Base-by-base conservation (phyloP, 179 eudicot species). In the Sideroxylon spinosum region DNA sequence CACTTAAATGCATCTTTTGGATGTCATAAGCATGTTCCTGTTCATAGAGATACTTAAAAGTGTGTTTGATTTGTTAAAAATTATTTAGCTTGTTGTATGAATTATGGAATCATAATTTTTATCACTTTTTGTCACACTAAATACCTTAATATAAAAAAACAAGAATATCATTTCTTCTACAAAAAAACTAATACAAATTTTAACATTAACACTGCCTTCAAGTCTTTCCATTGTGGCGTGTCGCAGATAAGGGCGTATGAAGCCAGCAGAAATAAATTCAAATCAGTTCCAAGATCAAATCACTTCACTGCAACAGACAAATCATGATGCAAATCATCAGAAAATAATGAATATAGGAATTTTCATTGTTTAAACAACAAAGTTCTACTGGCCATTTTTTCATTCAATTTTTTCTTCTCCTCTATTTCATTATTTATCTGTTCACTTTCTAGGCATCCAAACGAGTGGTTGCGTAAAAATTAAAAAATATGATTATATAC, bases 21-120 rank as follows among this genome's bases (percentile, higher is more conserved):
- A 96, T 90, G 56, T 88, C 92, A 75, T 85, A 97, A 68, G 92
- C 88, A 85, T 96, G 98, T 17, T 86, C 87, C 99, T 96, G 83
- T 16, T 4, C 72, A 73, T 37, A 26, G 13, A 73, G 19, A 62
- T 49, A 48, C 57, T 57, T 53, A 69, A 67, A 14, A 44, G n/a
- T n/a, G n/a, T n/a, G n/a, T n/a, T n/a, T n/a, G n/a, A n/a, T n/a
- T n/a, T n/a, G n/a, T n/a, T n/a, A n/a, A n/a, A n/a, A n/a, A n/a
- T n/a, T n/a, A n/a, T n/a, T n/a, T n/a, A n/a, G n/a, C n/a, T n/a
- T n/a, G n/a, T n/a, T n/a, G n/a, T n/a, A n/a, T n/a, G n/a, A n/a
- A n/a, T n/a, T n/a, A n/a, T n/a, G n/a, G n/a, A n/a, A 52, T 52
- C 56, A 52, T 52, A 16, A 52, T 52, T 52, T 52, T 12, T 16